Evolutionary conservation across 164 flowering plant species (phyloP), one percentile per base, ranked within the genome.

Genomic region (Vitis rotundifolia): DNA sequence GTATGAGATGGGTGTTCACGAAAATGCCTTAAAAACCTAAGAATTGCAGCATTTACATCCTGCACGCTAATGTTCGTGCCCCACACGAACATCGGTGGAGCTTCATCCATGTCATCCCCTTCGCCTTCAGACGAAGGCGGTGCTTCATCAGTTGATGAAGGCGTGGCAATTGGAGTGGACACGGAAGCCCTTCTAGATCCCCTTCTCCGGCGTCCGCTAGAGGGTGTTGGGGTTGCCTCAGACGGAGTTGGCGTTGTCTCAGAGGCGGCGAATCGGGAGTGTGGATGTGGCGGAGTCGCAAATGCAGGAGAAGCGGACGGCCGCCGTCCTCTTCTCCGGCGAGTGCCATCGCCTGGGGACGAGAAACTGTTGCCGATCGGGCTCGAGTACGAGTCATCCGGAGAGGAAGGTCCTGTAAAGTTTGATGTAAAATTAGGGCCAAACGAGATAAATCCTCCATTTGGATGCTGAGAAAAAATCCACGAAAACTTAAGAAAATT

Each of bases 1-100:
- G 61, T 61, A 11, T 77, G 77, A 8, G 77, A 60, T 0, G 81
- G 63, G 49, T 77, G 69, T 5, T 87, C 92, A 47, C 95, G 75
- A 62, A 87, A 92, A 68, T 91, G 68, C 85, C 82, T 87, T 80
- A 92, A 69, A 76, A 95, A 92, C 81, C 92, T 78, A 1, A 80
- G 75, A 44, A 95, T 89, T 8, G 97, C 90, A 1, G 85, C 89
- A 58, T 90, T 89, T 5, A 93, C 94, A 61, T 95, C 99, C 31
- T 91, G 93, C 2, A 95, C 98, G 60, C 98, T 93, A 18, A 95
- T 90, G 68, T 89, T 95, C 12, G 99, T 95, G 18, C 99, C 98
- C 99, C 99, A 95, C 1, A 95, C 99, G 61, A 73, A 91, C 81
- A 89, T 84, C 9, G 97, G 94, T 0, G 90, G 84, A 31, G 85